Evolutionary conservation across 352 stramenopile genomes (phyloP), one percentile per base, ranked within the genome.

Genomic region (Globisporangium acanthophoron): DNA sequence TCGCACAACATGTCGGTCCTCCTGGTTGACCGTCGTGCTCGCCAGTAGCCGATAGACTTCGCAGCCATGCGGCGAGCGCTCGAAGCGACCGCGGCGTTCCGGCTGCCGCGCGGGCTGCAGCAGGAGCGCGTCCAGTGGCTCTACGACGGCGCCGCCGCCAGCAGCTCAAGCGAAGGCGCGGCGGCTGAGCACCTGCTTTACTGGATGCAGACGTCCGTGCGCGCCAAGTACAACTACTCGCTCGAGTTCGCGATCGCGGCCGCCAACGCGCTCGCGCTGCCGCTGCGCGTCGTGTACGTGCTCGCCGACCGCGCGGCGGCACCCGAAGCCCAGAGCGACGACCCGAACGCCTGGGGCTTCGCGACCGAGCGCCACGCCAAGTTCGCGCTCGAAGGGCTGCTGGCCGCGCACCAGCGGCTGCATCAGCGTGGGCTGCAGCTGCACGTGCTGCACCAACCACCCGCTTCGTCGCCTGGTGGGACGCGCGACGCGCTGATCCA

Each of bases 161-260:
- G 31, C 18, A 16, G 33, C 40, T 37, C 24, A 39, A 24, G 43
- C 56, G 16, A 56, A 27, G 24, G 24, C 35, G 27, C 47, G 27
- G 13, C 18, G 41, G 35, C 24, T 13, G 16, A 52, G 31, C 62
- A 61, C 79, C 57, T 94, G 46, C 68, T 94, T 58, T 94, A 94
- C 69, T 94, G 85, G 85, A 94, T 94, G 85, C 85, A 94, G 60
- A 92, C 82, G 46, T 86, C 81, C 2, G 78, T 93, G 64, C 85
- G 85, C 44, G 69, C 80, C 29, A 83, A 87, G 50, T 84, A 90
- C 70, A 94, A 94, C 59, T 92, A 91, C 64, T 66, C 83, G 48
- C 71, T 94, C 24, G 80, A 94, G 60, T 90, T 80, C 43, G 82
- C 85, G 1, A 73, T 94, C 37, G 74, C 79, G 1, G 78, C 75